Percentiles rank a stretch among this genome's conserved stretches.
Conservation (phyloP, 805 yeast species). For the Teunomyces barrocoloradensis region DNA sequence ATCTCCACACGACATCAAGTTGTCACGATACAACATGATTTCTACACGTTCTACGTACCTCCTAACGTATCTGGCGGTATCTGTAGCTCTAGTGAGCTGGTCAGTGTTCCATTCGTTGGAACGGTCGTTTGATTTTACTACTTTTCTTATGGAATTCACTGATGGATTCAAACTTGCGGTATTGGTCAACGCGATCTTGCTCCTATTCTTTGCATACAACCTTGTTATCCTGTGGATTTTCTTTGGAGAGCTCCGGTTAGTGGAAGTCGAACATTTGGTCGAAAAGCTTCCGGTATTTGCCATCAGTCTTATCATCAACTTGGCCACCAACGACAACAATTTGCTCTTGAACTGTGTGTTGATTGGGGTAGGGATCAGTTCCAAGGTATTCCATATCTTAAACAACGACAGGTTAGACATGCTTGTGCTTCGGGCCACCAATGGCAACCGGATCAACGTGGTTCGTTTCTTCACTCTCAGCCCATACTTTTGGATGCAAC, state of each 20-base stretch:
- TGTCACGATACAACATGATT: background rate
- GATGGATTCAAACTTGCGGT: conserved; percentile 29
- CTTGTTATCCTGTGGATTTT: conserved; percentile 50
- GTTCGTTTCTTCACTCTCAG: conserved; percentile 34
- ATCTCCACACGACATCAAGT: background rate
- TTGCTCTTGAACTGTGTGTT: conserved; percentile 49
- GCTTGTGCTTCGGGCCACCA: conserved; percentile 27
- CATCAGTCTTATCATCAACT: conserved; percentile 54
- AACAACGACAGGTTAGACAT: conserved; percentile 51
- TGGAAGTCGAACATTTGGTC: conserved; percentile 67
- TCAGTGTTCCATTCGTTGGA: conserved; percentile 21
- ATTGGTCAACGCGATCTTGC: conserved; percentile 23
- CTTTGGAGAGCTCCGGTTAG: conserved; percentile 72
- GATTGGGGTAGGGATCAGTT: conserved; percentile 26
- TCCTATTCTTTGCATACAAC: conserved; percentile 17
- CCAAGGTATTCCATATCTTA: conserved; percentile 78
- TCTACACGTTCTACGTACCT: background rate
- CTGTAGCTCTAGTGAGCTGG: conserved; percentile 18
- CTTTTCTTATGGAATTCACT: conserved; percentile 27
- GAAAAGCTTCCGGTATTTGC: conserved; percentile 35
- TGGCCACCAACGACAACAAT: conserved; percentile 64
- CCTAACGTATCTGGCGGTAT: conserved; percentile 16
- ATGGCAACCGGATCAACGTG: conserved; percentile 10
- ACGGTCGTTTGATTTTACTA: conserved; percentile 19
- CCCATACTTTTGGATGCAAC: conserved; percentile 44